Evolutionary conservation across 176 grass and related monocot genomes (phyloP).

Genomic region (Dactylis glomerata): DNA sequence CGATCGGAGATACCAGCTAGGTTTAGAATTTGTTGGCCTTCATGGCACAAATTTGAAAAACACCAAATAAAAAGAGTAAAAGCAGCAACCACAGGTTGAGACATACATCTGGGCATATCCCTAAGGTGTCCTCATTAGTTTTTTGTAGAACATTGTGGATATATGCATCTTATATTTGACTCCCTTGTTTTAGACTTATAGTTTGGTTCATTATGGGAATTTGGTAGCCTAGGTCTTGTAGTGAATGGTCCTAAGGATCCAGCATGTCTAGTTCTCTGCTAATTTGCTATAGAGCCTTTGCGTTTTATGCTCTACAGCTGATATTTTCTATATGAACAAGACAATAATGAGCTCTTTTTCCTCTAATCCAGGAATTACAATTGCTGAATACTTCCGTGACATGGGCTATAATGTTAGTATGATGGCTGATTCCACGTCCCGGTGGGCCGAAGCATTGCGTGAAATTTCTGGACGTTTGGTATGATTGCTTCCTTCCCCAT

Average conservation of each 20-base stretch:
- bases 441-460: conserved; percentile 79
- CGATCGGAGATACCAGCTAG: neutral
- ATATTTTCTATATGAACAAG: conserved; percentile 6
- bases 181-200: neutral
- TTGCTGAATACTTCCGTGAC: conserved; percentile 90
- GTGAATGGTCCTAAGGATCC: neutral
- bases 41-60: neutral
- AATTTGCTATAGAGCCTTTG: neutral
- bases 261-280: neutral
- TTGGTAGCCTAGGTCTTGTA: conserved; percentile 7
- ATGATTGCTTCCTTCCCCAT: neutral
- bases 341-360: neutral
- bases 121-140: neutral
- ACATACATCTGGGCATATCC: neutral
- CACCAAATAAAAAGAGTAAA: neutral
- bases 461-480: conserved; percentile 66
- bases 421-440: conserved; percentile 89
- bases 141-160: neutral
- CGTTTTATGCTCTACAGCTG: neutral
- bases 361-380: conserved; percentile 57
- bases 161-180: neutral
- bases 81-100: neutral
- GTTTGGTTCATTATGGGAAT: neutral
- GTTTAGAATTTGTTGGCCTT: neutral
- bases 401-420: conserved; percentile 97